These are phyloP conservation scores for Globisporangium echinulatum DNA, from an alignment of 352 stramenopile genomes.

Conservation along the genomic window DNA sequence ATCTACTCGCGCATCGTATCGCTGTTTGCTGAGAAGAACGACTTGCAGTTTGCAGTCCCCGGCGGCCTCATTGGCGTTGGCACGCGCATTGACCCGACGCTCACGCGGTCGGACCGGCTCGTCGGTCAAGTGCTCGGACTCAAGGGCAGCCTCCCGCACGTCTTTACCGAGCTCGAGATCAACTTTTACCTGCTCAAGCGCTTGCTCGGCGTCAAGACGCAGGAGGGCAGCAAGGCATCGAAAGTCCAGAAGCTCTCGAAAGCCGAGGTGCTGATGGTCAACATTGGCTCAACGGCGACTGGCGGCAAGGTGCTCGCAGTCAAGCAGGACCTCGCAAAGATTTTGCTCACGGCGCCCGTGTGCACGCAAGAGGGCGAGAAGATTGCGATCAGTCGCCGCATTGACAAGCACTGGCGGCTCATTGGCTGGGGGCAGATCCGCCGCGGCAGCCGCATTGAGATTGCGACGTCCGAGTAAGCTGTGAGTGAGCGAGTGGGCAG, in stretches of 20 bases:
- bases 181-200: slow-evolving; percentile 99
- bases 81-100: slow-evolving; percentile 98
- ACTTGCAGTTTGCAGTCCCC: slow-evolving; percentile 98
- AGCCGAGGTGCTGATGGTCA: slow-evolving; percentile 99
- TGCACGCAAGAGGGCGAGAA: slow-evolving; percentile 99
- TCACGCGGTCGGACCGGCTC: slow-evolving; percentile 98
- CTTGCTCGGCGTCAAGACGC: slow-evolving; percentile 98
- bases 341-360: slow-evolving; percentile 98
- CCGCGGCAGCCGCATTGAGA: slow-evolving; percentile 94
- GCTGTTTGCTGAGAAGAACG: slow-evolving; percentile 99
- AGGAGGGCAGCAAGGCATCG: slow-evolving; percentile 97
- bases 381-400: slow-evolving; percentile 98
- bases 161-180: slow-evolving; percentile 99
- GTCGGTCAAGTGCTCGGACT: slow-evolving; percentile 98
- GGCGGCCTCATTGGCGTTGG: slow-evolving; percentile 99
- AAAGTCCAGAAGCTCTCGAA: slow-evolving; percentile 99
- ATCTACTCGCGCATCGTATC: slow-evolving; percentile 95
- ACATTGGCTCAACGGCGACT: slow-evolving; percentile 99
- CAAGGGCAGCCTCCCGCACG: slow-evolving; percentile 95
- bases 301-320: slow-evolving; percentile 93
- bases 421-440: slow-evolving; percentile 99
- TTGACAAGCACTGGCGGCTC: slow-evolving; percentile 99
- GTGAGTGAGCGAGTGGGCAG: too few relatives aligned
- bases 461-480: slow-evolving; percentile 79
- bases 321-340: slow-evolving; percentile 98